Evolutionary conservation across 208 protist species (phyloP).

Genomic region (Trypanosoma avium): DNA sequence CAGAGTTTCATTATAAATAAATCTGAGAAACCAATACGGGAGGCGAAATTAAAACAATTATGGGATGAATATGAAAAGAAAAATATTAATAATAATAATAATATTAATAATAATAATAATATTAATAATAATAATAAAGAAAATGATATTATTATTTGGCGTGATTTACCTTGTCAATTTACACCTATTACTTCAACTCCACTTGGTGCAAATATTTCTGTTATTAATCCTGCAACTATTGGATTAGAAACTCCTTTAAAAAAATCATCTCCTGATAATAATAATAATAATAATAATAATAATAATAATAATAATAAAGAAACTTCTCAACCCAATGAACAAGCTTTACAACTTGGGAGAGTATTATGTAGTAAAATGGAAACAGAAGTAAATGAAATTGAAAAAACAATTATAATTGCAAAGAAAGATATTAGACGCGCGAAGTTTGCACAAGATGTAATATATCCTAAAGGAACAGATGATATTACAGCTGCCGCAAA

Average conservation of each 20-base stretch:
- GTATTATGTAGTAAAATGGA: too few relatives aligned
- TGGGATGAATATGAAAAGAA: constrained; percentile 28
- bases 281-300: background rate
- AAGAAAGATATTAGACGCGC: too few relatives aligned
- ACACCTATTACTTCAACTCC: constrained; percentile 28
- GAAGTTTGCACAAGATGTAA: too few relatives aligned
- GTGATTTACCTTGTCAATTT: constrained; percentile 39
- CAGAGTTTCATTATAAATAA: background rate
- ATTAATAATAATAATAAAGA: too few relatives aligned
- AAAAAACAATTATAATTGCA: too few relatives aligned
- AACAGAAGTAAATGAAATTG: too few relatives aligned
- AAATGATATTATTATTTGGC: too few relatives aligned
- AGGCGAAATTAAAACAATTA: constrained; percentile 30
- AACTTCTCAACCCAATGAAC: constrained; percentile 5
- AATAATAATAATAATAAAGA: background rate
- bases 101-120: too few relatives aligned
- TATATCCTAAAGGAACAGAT: too few relatives aligned
- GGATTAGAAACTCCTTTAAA: constrained; percentile 16
- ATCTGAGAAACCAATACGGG: constrained; percentile 8
- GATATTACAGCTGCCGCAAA: too few relatives aligned
- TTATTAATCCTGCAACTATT: constrained; percentile 40
- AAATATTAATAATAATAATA: too few relatives aligned
- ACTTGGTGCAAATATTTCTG: constrained; percentile 37
- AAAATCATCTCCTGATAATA: background rate
- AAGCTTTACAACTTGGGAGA: too few relatives aligned